Conservation (phyloP, 495 filamentous ascomycete species). For the Penicillium lagena region DNA sequence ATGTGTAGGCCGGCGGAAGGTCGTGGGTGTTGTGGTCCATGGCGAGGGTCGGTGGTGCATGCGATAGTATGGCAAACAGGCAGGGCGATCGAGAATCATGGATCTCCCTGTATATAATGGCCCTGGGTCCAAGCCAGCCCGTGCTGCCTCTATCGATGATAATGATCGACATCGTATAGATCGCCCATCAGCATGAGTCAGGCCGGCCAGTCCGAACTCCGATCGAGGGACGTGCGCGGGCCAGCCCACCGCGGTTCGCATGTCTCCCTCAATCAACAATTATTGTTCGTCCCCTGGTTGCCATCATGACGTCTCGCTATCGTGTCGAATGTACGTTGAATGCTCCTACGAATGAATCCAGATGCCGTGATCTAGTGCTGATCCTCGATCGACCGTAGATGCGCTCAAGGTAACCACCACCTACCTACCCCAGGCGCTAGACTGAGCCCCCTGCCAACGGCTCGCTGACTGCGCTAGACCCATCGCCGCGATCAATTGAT, state of each 20-base stretch:
- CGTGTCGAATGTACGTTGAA: conserved; percentile 71
- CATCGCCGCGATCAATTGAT: conserved; percentile 84
- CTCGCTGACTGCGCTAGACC: conserved; percentile 36
- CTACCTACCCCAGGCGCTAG: not conserved
- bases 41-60: too few relatives aligned
- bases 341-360: conserved; percentile 5
- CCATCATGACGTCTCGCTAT: conserved; percentile 80
- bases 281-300: not conserved
- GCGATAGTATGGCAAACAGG: too few relatives aligned
- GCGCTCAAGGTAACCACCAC: conserved; percentile 58
- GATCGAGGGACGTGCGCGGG: too few relatives aligned
- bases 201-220: too few relatives aligned
- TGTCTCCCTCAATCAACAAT: not conserved
- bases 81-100: too few relatives aligned
- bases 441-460: not conserved
- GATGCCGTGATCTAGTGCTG: conserved; percentile 2
- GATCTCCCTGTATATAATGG: too few relatives aligned
- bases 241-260: not conserved
- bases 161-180: too few relatives aligned
- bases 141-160: too few relatives aligned
- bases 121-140: too few relatives aligned
- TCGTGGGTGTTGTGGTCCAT: not conserved
- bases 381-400: conserved; percentile 46
- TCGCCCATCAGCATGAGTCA: too few relatives aligned
- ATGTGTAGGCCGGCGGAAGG: conserved; percentile 7